A percentile compares a stretch with the other conserved stretches of the same genome.
phyloP scores from a whole-genome alignment of 2,329 filamentous ascomycete genomes.

The Colletotrichum ledebouriae region DNA sequence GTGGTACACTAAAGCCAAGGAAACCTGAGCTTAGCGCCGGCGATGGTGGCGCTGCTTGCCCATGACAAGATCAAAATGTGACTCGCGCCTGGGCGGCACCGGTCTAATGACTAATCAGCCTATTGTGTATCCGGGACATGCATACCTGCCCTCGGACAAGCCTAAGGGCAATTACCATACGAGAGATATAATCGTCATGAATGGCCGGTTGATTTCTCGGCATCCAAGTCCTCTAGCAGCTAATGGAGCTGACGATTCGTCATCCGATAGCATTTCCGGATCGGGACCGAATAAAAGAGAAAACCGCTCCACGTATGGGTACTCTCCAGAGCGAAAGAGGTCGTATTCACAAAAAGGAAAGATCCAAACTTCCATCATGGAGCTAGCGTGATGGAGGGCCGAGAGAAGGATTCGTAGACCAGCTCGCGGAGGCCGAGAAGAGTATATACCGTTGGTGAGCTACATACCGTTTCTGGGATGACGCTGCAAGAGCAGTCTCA shows the following conservation, averaged over 20 bases:
- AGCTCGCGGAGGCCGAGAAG: slow-evolving; percentile 22
- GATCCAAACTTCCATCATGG: background rate
- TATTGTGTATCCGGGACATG: background rate
- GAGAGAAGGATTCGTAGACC: slow-evolving; percentile 8
- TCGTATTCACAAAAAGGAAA: background rate
- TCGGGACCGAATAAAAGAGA: slow-evolving; percentile 7
- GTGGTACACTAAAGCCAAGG: slow-evolving; percentile 9
- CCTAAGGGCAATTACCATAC: background rate
- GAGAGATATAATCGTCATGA: no score
- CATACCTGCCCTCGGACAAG: background rate
- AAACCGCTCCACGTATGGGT: slow-evolving; percentile 1
- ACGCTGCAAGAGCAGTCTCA: slow-evolving; percentile 40
- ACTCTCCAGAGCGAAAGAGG: slow-evolving; percentile 13
- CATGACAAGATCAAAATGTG: background rate
- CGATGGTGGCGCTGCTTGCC: slow-evolving; percentile 1
- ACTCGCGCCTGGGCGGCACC: background rate
- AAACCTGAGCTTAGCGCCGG: slow-evolving; percentile 4
- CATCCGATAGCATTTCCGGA: background rate
- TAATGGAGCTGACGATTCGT: background rate
- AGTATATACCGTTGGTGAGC: slow-evolving; percentile 18
- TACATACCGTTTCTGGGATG: slow-evolving; percentile 32
- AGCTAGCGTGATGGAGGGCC: background rate
- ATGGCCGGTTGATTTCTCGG: background rate
- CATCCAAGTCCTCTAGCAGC: slow-evolving; percentile 4
- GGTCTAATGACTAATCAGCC: background rate